Percentiles rank a stretch among this genome's conserved stretches.
Evolutionary conservation across 495 filamentous ascomycete genomes (phyloP).

Genomic region (Aspergillus sparsus): DNA sequence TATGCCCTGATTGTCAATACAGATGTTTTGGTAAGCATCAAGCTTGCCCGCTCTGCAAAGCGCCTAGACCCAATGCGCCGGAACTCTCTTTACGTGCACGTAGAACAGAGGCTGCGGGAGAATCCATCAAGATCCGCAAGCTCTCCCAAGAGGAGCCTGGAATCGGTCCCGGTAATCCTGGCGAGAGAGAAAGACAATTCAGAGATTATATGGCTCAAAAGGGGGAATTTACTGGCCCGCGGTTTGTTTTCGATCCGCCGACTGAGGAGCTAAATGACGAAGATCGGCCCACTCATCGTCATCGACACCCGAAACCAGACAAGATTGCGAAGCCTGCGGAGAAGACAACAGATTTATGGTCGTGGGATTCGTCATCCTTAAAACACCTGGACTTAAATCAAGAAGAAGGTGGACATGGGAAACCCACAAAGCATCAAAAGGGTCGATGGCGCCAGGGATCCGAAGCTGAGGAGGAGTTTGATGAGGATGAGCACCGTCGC

Average conservation of each 20-base stretch:
- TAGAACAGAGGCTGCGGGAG: background rate
- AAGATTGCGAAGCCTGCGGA: constrained; percentile 1
- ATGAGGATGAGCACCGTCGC: constrained; percentile 35
- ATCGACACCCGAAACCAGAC: background rate
- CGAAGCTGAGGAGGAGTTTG: constrained; percentile 38
- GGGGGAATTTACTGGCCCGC: background rate
- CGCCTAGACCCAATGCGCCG: constrained; percentile 24
- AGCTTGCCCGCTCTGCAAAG: constrained; percentile 35
- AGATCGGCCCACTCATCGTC: constrained; percentile 1
- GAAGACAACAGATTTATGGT: constrained; percentile 28
- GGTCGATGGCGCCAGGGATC: constrained; percentile 28
- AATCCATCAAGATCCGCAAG: constrained; percentile 27
- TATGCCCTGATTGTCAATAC: constrained; percentile 34
- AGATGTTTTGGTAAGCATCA: constrained; percentile 27
- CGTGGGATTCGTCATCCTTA: constrained; percentile 41
- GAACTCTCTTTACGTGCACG: background rate
- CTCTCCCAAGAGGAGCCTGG: constrained; percentile 2
- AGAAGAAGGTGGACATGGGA: constrained; percentile 19
- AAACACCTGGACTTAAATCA: constrained; percentile 26
- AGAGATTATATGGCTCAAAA: background rate
- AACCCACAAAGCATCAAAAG: constrained; percentile 30
- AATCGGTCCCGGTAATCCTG: background rate
- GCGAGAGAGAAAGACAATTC: constrained; percentile 10
- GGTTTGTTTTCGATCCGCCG: background rate
- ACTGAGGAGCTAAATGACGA: background rate